Evolutionary conservation across 2,329 filamentous ascomycete species (phyloP).

Genomic region (Metarhizium robertsii): DNA sequence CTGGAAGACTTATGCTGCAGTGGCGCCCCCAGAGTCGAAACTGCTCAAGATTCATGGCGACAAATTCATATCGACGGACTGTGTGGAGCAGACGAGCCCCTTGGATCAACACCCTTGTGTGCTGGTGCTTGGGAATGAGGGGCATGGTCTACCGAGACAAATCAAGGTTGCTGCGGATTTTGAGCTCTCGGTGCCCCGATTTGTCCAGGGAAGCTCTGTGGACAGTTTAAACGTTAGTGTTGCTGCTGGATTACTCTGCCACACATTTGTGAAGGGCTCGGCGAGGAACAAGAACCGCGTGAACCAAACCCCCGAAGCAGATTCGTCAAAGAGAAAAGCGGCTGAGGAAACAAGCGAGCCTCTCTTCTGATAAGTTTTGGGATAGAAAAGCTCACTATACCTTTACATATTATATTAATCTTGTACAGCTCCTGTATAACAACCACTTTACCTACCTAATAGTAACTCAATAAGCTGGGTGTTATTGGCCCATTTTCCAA

Average conservation of each 20-base stretch:
- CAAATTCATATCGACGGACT: constrained; percentile 39
- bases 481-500: no score
- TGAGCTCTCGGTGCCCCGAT: constrained; percentile 55
- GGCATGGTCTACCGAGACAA: constrained; percentile 57
- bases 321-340: not conserved
- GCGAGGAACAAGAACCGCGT: not conserved
- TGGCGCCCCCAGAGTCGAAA: constrained; percentile 33
- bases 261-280: constrained; percentile 49
- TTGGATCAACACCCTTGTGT: constrained; percentile 58
- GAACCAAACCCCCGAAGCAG: not conserved
- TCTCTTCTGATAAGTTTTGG: not conserved
- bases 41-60: constrained; percentile 22
- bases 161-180: constrained; percentile 58
- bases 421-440: no score
- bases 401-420: no score
- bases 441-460: no score
- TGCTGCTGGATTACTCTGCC: constrained; percentile 67
- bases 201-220: constrained; percentile 45
- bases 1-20: constrained; percentile 79
- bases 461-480: no score
- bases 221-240: constrained; percentile 94
- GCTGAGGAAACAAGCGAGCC: not conserved
- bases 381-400: no score
- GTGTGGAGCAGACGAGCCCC: constrained; percentile 41
- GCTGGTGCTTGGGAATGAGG: constrained; percentile 76